Evolutionary conservation across 1,284 basidiomycete genomes (phyloP), one percentile per base, ranked within the genome.

Genomic region (Acaromyces ingoldii): DNA sequence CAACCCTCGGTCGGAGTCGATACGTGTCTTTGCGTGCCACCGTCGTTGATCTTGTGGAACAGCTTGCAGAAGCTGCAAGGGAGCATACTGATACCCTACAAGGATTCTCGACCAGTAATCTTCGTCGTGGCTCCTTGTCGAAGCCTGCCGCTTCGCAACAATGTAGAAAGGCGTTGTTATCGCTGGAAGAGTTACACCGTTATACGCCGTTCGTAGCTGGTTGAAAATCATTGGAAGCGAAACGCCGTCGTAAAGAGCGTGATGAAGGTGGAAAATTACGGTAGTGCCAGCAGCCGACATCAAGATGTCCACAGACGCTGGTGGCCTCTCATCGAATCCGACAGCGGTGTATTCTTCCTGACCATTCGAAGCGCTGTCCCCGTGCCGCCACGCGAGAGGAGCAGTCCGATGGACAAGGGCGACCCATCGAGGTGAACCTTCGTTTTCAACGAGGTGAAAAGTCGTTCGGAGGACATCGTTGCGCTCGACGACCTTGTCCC

Each of bases 391-490:
- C 42, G 7, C 25, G 25, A 45, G 17, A n/a, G 42, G 42, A 11
- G 30, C 45, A 5, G n/a, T 11, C 10, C 13, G 10, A 24, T 47
- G 45, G 9, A 47, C 45, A 17, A 34, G 17, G 7, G 51, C 50
- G 3, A 63, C 55, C 62, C 64, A 69, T 2, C 59, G 58, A n/a
- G n/a, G n/a, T n/a, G 17, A 24, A 25, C n/a, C 33, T 34, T 34
- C 24, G 4, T 10, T 17, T 15, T 33, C 50, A 21, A 52, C 49
- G 2, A 57, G 48, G 41, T 67, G 63, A 48, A 74, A 74, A 5
- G 65, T 60, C 4, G 65, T 67, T 29, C 72, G 55, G 9, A 74
- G 57, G 17, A 74, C 65, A 41, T 65, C 68, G 19, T 64, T 52
- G 10, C 41, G 49, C 42, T 53, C 44, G 1, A 66, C 57, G 13